Base-by-base conservation (phyloP, 1,284 basidiomycete genomes). In the Ceratobasidium sp. region DNA sequence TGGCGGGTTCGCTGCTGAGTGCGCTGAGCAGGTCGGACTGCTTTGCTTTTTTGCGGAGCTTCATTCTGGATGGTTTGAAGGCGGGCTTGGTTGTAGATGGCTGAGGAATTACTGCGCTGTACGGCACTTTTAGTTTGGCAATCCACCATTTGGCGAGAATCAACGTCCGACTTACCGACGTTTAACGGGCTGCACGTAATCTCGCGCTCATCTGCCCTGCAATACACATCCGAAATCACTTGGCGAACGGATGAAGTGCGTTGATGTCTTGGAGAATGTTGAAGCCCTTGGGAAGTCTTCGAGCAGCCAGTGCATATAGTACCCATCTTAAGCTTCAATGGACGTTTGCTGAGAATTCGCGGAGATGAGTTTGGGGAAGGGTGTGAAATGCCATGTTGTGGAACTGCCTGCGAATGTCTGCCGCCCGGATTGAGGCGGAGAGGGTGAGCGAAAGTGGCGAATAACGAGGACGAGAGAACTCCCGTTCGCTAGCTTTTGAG, bases 231-330 rank as follows among this genome's bases (percentile, higher is more conserved):
- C 5, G 94, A 95, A 30, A 98, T 95, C 63, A 98, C 92, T 54
- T 97, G 90, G 96, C 92, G 78, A 98, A 91, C 49, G 99, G 90
- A 79, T 96, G 94, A 1, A 99, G 86, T 0, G 97, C 98, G 76
- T 97, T 93, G 77, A 98, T 98, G 82, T 99, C 97, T 84, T 98
- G 97, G 46, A 99, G 86, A 79, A 99, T 99, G 80, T 99, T 99
- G 43, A 94, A 96, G 21, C 93, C 93, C 81, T 98, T 98, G 84
- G 98, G 61, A 99, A 89, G 80, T 99, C 97, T 82, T 99, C 98
- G 59, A 99, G 88, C 0, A 97, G 97, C 80, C 98, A 96, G 82
- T 98, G 99, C 78, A 99, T 96, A 81, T 96, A 99, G 77, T 97
- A 93, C 71, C 97, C 95, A 82, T 96, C 93, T 58, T 89, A 81